A percentile compares a stretch with the other conserved stretches of the same genome.
These are phyloP conservation scores for Darksidea phi DNA, from an alignment of 495 filamentous ascomycete species.

Conservation along the genomic window DNA sequence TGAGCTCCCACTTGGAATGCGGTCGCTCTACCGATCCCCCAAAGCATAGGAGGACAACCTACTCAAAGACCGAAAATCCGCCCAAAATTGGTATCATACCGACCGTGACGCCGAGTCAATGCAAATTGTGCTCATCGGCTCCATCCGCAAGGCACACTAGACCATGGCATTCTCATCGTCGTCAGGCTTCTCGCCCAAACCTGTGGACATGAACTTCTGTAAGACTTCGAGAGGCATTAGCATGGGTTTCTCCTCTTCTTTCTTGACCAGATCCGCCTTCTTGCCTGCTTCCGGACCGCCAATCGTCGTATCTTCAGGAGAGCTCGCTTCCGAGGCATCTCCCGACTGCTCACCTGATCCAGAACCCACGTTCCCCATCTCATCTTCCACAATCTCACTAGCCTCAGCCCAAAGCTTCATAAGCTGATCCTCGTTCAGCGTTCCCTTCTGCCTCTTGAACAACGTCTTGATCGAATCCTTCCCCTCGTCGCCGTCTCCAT, in stretches of 20 bases:
- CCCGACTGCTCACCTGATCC: background rate
- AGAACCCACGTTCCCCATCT: background rate
- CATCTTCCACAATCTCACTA: background rate
- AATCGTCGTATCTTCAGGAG: background rate
- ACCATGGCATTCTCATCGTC: background rate
- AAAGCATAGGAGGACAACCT: no score
- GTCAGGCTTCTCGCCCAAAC: background rate
- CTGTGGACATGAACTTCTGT: constrained; percentile 24
- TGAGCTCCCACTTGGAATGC: background rate
- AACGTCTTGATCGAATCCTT: background rate
- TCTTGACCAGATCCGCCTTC: background rate
- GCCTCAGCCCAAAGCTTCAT: background rate
- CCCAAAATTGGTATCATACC: no score
- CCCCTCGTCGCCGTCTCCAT: constrained; percentile 34
- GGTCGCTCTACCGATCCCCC: background rate
- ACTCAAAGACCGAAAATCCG: no score
- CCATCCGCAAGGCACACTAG: background rate
- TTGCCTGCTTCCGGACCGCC: background rate
- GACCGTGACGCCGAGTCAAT: no score
- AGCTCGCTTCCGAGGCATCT: background rate
- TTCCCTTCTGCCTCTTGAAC: constrained; percentile 3
- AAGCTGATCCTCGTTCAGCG: constrained; percentile 4
- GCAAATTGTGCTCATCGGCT: no score
- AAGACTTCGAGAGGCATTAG: constrained; percentile 5
- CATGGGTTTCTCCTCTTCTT: background rate